Evolutionary conservation across 768 basidiomycete species (phyloP).

Genomic region (Gelatoporia subvermispora): DNA sequence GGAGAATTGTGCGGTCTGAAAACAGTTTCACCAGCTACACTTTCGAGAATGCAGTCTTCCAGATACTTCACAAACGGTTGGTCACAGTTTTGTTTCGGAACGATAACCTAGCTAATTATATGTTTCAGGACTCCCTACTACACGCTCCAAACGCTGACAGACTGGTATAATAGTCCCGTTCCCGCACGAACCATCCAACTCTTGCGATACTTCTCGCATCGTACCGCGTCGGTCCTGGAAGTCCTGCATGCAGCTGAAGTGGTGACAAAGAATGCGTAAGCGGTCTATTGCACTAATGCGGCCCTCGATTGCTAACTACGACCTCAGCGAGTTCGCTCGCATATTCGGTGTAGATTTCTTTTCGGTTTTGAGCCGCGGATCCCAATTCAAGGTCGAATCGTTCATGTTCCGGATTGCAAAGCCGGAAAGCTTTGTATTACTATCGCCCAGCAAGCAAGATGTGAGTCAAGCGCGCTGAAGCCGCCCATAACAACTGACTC

Average conservation of each 20-base stretch:
- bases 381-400: constrained; percentile 98
- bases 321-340: constrained; percentile 84
- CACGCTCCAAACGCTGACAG: constrained; percentile 51
- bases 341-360: constrained; percentile 97
- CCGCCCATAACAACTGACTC: neutral
- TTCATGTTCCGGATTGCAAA: constrained; percentile 98
- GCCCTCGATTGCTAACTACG: neutral
- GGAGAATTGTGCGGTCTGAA: constrained; percentile 89
- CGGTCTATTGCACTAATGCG: constrained; percentile 1
- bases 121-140: constrained; percentile 69
- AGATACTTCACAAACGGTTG: constrained; percentile 72
- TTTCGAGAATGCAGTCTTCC: constrained; percentile 86
- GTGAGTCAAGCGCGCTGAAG: constrained; percentile 37
- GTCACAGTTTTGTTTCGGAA: constrained; percentile 10
- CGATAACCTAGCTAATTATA: neutral
- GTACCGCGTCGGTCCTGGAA: constrained; percentile 67
- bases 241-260: constrained; percentile 79
- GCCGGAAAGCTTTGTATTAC: constrained; percentile 85
- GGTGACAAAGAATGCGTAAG: constrained; percentile 87
- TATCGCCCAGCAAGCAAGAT: constrained; percentile 85
- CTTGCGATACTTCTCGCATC: constrained; percentile 57
- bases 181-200: constrained; percentile 52
- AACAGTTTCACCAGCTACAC: constrained; percentile 73
- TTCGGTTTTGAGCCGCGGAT: constrained; percentile 90
- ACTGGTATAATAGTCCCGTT: constrained; percentile 60